Evolutionary conservation across 106 monocot genomes (phyloP), one percentile per base, ranked within the genome.

Genomic region (Posidonia australis): DNA sequence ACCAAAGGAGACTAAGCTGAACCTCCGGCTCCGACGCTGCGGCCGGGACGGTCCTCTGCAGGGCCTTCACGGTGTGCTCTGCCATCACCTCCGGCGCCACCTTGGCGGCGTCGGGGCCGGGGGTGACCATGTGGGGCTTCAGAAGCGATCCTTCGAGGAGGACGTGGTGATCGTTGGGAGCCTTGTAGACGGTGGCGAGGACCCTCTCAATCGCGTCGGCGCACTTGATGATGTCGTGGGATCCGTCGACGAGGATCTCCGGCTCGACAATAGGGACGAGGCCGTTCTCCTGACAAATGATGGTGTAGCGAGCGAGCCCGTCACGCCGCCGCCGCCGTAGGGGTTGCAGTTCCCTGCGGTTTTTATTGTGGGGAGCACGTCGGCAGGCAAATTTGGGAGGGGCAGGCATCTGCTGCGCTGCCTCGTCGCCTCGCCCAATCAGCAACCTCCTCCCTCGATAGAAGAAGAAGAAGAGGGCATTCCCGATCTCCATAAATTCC

Each of bases 91-190:
- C 64, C 27, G 72, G 72, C 18, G 51, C 52, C 63, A 63, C 64
- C 72, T 72, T 72, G 17, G 18, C 29, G 6, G 64, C 51, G 5
- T 72, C 56, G 18, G 72, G 64, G 0, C 72, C 72, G 10, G 72
- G 72, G 19, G 64, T 72, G 19, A 72, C 72, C 72, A 72, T 72
- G 72, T 72, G 64, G 44, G 72, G 72, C 56, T 72, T 72, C 64
- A 72, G 54, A 24, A 72, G 72, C 2, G 72, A 54, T 11, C 72
- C 72, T 28, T 72, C 72, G 22, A 72, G 17, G 47, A 72, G 64
- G 5, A 72, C 72, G 24, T 72, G 72, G 54, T 64, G 72, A 43
- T 72, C 72, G 42, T 42, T 72, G 23, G 64, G 52, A 10, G 64
- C 64, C 72, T 72, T 72, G 72, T 72, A 72, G 5, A 72, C 72